Evolutionary conservation across 1,284 basidiomycete species (phyloP).

Genomic region (Trametes sp.): DNA sequence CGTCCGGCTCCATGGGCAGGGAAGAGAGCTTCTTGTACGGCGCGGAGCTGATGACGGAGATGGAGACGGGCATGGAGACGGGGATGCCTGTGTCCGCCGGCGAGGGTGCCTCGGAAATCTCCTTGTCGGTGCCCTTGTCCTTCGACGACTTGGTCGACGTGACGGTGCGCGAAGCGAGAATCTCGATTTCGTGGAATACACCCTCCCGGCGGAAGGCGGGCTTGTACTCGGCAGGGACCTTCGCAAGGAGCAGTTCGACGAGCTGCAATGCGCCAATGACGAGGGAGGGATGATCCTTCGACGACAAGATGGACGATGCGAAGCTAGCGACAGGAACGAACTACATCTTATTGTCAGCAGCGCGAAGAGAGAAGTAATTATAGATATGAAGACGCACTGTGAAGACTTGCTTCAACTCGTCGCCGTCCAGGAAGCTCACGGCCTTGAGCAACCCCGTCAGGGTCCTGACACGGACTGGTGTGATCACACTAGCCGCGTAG

Average conservation of each 20-base stretch:
- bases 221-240: slow-evolving; percentile 84
- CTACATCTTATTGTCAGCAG: slow-evolving; percentile 49
- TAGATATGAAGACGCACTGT: slow-evolving; percentile 55
- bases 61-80: slow-evolving; percentile 41
- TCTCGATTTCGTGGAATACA: slow-evolving; percentile 91
- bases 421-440: slow-evolving; percentile 83
- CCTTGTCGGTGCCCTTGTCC: slow-evolving; percentile 55
- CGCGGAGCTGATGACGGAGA: slow-evolving; percentile 52
- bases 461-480: slow-evolving; percentile 86
- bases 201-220: slow-evolving; percentile 92
- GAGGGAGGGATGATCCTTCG: slow-evolving; percentile 86
- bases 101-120: slow-evolving; percentile 47
- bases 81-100: slow-evolving; percentile 44
- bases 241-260: slow-evolving; percentile 86
- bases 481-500: slow-evolving; percentile 91
- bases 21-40: slow-evolving; percentile 73
- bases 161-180: slow-evolving; percentile 69
- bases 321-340: slow-evolving; percentile 92
- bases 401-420: slow-evolving; percentile 78
- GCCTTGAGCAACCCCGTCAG: slow-evolving; percentile 89
- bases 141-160: slow-evolving; percentile 64
- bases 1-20: slow-evolving; percentile 79
- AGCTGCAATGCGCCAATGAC: slow-evolving; percentile 90
- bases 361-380: background rate
- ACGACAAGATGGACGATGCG: slow-evolving; percentile 90